phyloP scores from a whole-genome alignment of 192 early-diverging fungal species.

The Coemansia sp. region DNA sequence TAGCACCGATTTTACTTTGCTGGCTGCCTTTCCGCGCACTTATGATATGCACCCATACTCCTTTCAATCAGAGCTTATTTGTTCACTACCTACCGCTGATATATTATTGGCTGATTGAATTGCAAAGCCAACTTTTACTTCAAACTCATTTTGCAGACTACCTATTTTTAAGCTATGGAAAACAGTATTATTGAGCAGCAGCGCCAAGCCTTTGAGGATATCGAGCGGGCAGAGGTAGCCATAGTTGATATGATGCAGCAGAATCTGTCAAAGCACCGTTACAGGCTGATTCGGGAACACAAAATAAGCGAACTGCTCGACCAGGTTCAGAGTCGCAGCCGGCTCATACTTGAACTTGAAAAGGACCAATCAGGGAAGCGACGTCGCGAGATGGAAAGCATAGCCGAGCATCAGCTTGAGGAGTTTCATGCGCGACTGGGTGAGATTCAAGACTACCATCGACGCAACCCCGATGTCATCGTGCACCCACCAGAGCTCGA shows the following conservation, averaged over 20 bases:
- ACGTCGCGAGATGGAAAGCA: constrained; percentile 65
- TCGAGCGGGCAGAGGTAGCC: constrained; percentile 89
- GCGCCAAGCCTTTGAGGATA: constrained; percentile 79
- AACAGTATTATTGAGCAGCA: constrained; percentile 69
- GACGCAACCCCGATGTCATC: constrained; percentile 69
- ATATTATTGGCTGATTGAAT: not conserved
- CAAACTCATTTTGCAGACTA: not conserved
- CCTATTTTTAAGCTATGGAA: not conserved
- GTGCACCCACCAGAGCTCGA: constrained; percentile 82
- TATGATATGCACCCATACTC: not conserved
- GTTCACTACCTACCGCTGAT: not conserved
- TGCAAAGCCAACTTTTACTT: not conserved
- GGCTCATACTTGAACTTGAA: constrained; percentile 63
- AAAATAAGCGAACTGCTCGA: constrained; percentile 67
- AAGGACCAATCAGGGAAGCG: constrained; percentile 68
- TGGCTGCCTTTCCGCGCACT: not conserved
- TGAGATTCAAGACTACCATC: constrained; percentile 76
- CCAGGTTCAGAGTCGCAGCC: constrained; percentile 64
- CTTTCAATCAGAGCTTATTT: constrained; percentile 4
- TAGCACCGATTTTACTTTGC: not conserved
- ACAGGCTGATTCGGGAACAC: constrained; percentile 79
- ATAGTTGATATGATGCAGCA: constrained; percentile 77
- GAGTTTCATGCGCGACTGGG: constrained; percentile 87
- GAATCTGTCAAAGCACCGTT: constrained; percentile 77
- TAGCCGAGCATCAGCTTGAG: constrained; percentile 71